Base-by-base conservation (phyloP, 1,284 basidiomycete genomes). In the Sutorius eximius region DNA sequence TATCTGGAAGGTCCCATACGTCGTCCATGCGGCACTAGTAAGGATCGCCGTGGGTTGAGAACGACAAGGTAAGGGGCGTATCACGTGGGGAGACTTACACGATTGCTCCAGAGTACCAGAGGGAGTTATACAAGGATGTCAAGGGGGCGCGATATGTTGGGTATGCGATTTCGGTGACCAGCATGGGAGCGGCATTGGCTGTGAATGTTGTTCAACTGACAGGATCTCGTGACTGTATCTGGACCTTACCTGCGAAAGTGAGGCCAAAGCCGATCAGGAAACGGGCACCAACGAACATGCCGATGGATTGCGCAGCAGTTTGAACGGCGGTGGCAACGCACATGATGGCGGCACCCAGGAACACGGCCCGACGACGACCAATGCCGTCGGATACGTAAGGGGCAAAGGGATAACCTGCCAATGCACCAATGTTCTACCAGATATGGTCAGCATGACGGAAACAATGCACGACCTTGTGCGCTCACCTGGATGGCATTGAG, bases 181-280 rank as follows among this genome's bases (percentile, higher is more conserved):
- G 73, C 77, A 90, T 79, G 12, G 87, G 87, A 4, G 87, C 86
- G 38, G 88, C 81, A 59, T 82, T 84, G n/a, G 80, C 81, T 78
- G 38, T 22, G 42, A 12, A 44, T 30, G 12, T 24, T 33, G 3
- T 24, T 55, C 29, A 59, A n/a, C 16, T 43, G 20, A 44, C 30
- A 3, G 13, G n/a, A 20, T 33, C 5, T 5, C 10, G 42, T 7
- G 27, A 37, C 13, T 6, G 16, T 22, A 42, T 29, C 22, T 20
- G 29, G 34, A 33, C 66, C 73, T 65, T 59, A 74, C 80, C 74
- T 54, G 86, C 87, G 64, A 90, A 88, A 9, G 86, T 85, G 45
- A 89, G 75, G 54, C 91, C 90, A 66, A 90, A 89, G 49, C 90
- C 90, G 61, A 93, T 87, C 58, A 91, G 73, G 76, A 88, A 89